Evolutionary conservation across 768 basidiomycete genomes (phyloP), one percentile per base, ranked within the genome.

Genomic region (Hericium coralloides): DNA sequence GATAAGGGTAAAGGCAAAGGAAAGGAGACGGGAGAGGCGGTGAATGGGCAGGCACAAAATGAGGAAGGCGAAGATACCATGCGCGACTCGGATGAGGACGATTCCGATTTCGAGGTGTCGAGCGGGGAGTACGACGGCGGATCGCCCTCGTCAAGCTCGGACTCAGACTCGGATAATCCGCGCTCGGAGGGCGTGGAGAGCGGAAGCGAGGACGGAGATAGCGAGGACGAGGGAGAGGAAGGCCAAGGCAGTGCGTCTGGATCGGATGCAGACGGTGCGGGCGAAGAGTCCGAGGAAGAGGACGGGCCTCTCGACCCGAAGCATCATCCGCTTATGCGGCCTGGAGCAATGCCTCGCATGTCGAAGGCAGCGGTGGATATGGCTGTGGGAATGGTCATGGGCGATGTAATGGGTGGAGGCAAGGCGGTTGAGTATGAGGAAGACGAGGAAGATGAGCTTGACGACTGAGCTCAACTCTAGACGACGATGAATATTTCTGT

Each of bases 251-350:
- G 43, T n/a, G 43, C 14, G 43, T 45, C 43, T 2, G 73, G 69
- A 12, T 73, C 62, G 1, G 73, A 66, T 53, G 50, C 65, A 63
- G 65, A 65, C 49, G 73, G 66, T 53, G 51, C 65, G 63, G 65
- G 65, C 50, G 72, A 66, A 6, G 74, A 71, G 26, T 76, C 72
- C 23, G 66, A 63, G 2, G 72, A 70, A 0, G 77, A 74, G 14
- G 75, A 72, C 4, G 74, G 72, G 25, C 77, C 77, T 49, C 70
- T 89, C 18, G 74, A 80, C 45, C 77, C 77, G 4, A 74, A 74
- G 20, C 73, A 75, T 47, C 87, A 89, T 66, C 61, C 60, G 38
- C 61, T 63, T 18, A 36, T 63, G 49, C 61, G 61, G n/a, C 45
- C 61, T 0, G 56, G 55, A 2, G 49, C 53, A 12, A 41, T 63